Conservation (phyloP, 768 basidiomycete species). For the Phanerodontia chrysosporium region DNA sequence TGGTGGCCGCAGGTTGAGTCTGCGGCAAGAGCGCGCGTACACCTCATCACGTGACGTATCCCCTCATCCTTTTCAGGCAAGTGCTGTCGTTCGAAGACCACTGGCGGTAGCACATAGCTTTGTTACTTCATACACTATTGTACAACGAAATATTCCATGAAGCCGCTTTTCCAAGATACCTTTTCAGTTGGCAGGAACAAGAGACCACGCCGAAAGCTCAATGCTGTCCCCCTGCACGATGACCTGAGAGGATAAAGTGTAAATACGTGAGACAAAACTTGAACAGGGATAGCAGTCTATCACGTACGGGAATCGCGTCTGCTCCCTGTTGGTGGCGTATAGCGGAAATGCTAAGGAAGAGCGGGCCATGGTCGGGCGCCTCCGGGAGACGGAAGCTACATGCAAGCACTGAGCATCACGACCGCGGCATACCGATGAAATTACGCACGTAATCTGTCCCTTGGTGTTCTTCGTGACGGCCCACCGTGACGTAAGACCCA, state of each 20-base stretch:
- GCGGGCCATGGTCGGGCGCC: neutral
- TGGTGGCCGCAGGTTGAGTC: too few species aligned
- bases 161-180: too few species aligned
- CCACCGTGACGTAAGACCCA: slow-evolving; percentile 10
- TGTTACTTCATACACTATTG: too few species aligned
- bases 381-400: neutral
- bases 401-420: neutral
- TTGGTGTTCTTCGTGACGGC: neutral
- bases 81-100: too few species aligned
- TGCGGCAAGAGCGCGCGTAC: too few species aligned
- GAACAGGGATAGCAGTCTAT: too few species aligned
- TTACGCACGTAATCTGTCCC: slow-evolving; percentile 1
- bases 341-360: neutral
- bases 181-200: neutral
- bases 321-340: neutral
- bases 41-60: too few species aligned
- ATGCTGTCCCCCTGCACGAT: neutral
- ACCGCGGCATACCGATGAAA: neutral
- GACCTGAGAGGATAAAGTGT: neutral
- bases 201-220: neutral
- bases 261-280: too few species aligned
- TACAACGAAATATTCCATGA: too few species aligned
- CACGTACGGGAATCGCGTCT: neutral
- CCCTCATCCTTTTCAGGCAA: too few species aligned
- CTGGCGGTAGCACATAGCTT: too few species aligned